phyloP scores from a whole-genome alignment of 2,329 filamentous ascomycete genomes.

The Biscogniauxia marginata region DNA sequence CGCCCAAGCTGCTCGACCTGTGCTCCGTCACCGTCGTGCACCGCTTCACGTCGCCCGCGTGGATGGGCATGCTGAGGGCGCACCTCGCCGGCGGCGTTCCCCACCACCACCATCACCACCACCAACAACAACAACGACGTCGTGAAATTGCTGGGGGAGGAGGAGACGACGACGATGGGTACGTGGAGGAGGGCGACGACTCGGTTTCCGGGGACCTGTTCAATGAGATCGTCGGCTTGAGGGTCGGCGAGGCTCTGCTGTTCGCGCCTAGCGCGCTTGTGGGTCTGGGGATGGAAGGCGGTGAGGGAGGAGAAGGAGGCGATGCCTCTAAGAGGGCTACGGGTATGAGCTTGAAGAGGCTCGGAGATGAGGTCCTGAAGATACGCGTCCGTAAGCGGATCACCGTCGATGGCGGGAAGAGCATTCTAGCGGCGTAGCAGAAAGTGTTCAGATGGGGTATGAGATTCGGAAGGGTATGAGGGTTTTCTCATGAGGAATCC shows the following conservation, averaged over 20 bases:
- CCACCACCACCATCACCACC: too few species aligned
- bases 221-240: constrained; percentile 40
- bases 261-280: constrained; percentile 45
- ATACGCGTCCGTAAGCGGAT: constrained; percentile 41
- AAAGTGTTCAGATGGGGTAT: background rate
- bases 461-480: background rate
- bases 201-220: too few species aligned
- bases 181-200: too few species aligned
- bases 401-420: constrained; percentile 45
- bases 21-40: constrained; percentile 73
- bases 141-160: too few species aligned
- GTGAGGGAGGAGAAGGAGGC: background rate
- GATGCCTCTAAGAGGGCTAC: constrained; percentile 1
- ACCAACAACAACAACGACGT: too few species aligned
- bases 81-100: too few species aligned
- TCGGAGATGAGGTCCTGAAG: constrained; percentile 41
- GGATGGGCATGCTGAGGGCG: background rate
- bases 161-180: too few species aligned
- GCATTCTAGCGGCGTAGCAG: constrained; percentile 40
- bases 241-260: constrained; percentile 45
- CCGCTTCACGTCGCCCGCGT: constrained; percentile 55
- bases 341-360: constrained; percentile 14
- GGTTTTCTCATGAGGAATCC: background rate
- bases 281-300: constrained; percentile 25
- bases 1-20: constrained; percentile 65